These are phyloP conservation scores for Malassezia furfur DNA, from an alignment of 1,284 basidiomycete species.

Conservation along the genomic window DNA sequence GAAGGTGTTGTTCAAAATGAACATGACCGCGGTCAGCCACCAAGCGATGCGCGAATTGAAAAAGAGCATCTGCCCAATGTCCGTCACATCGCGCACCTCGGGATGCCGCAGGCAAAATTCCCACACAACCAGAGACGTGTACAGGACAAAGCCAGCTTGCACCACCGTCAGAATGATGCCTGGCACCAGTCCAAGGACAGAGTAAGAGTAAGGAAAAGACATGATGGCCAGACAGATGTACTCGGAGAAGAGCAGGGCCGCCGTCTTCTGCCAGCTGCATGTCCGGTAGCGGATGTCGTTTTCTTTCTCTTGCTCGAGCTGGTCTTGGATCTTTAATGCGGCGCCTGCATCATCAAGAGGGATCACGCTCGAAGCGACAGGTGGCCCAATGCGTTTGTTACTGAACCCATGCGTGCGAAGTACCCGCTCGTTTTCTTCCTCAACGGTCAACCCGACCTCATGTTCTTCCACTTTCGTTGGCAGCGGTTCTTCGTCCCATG, in stretches of 20 bases:
- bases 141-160: background rate
- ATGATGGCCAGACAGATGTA: conserved; percentile 1
- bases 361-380: background rate
- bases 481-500: too few relatives aligned
- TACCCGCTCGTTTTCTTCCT: too few relatives aligned
- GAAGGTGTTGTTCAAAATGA: background rate
- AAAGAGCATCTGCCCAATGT: background rate
- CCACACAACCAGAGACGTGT: background rate
- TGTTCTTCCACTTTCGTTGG: background rate
- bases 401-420: background rate
- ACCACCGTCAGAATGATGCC: conserved; percentile 1
- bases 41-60: background rate
- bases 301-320: background rate
- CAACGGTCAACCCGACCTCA: background rate
- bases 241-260: background rate
- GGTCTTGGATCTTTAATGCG: background rate
- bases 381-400: background rate
- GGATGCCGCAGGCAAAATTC: background rate
- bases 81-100: background rate
- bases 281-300: background rate
- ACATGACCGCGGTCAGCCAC: background rate
- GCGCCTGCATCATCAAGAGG: background rate
- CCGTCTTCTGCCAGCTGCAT: background rate
- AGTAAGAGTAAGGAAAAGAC: background rate
- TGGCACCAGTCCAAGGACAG: background rate